Conservation (phyloP, 2,329 filamentous ascomycete genomes). For the Colletotrichum liaoningense region DNA sequence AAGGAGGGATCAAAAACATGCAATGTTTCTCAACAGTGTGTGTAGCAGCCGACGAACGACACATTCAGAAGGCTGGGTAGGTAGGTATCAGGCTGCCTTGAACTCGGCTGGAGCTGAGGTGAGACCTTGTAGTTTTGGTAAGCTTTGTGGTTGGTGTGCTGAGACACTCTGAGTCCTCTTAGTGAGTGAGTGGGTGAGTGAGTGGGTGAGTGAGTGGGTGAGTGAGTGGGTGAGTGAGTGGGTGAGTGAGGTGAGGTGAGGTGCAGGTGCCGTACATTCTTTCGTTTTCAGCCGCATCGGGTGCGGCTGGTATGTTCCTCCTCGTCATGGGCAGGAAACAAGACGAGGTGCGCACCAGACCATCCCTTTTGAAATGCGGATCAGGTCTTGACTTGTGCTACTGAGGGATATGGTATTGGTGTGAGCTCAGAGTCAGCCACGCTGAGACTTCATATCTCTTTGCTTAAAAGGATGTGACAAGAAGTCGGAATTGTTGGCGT, state of each 20-base stretch:
- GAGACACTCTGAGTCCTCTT: not conserved
- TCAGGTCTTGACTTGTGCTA: too few relatives aligned
- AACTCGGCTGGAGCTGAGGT: not conserved
- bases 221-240: too few relatives aligned
- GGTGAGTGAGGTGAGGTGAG: too few relatives aligned
- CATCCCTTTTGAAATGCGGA: too few relatives aligned
- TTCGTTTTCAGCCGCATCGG: not conserved
- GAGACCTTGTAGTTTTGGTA: not conserved
- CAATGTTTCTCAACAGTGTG: not conserved
- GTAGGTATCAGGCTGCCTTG: not conserved
- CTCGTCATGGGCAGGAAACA: not conserved
- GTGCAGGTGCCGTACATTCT: not conserved
- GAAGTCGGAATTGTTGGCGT: too few relatives aligned
- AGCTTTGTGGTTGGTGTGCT: not conserved
- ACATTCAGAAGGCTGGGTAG: not conserved
- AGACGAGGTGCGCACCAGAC: too few relatives aligned
- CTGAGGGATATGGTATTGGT: too few relatives aligned
- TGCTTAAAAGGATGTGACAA: too few relatives aligned
- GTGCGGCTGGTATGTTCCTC: not conserved
- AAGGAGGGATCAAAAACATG: not conserved
- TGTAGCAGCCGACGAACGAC: not conserved
- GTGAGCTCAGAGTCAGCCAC: too few relatives aligned
- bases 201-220: too few relatives aligned
- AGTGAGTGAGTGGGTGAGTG: not conserved
- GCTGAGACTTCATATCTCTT: too few relatives aligned